These are phyloP conservation scores for Gilbertella persicaria DNA, from an alignment of 371 early-diverging fungal genomes.

Conservation along the genomic window DNA sequence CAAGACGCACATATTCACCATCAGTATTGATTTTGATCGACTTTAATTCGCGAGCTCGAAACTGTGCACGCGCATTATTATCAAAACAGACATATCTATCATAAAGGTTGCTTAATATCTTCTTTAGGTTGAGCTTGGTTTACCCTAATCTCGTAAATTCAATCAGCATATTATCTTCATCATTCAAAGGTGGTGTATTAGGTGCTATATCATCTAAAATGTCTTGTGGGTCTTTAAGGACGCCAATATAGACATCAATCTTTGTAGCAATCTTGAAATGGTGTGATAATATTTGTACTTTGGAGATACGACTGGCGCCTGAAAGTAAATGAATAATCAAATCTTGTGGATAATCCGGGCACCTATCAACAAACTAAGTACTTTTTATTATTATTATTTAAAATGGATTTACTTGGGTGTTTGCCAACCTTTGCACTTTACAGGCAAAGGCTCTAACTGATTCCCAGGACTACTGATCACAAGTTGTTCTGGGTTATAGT, in stretches of 20 bases:
- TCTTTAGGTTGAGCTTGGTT: not conserved
- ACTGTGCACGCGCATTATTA: slow-evolving; percentile 47
- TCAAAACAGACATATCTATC: slow-evolving; percentile 47
- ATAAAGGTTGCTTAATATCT: too few relatives aligned
- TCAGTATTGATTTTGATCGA: slow-evolving; percentile 75
- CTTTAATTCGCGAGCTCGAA: slow-evolving; percentile 68
- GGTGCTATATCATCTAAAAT: slow-evolving; percentile 20
- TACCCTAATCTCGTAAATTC: slow-evolving; percentile 45
- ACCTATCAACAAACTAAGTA: too few relatives aligned
- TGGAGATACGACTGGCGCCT: slow-evolving; percentile 64
- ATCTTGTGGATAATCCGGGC: slow-evolving; percentile 73
- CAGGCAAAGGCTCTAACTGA: slow-evolving; percentile 23
- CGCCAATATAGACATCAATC: slow-evolving; percentile 69
- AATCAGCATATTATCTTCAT: slow-evolving; percentile 36
- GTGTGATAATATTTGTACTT: slow-evolving; percentile 75
- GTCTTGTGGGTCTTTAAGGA: slow-evolving; percentile 32
- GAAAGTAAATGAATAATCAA: slow-evolving; percentile 62
- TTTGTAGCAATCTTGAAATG: slow-evolving; percentile 84
- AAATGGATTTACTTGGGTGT: slow-evolving; percentile 42
- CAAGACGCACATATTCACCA: slow-evolving; percentile 71
- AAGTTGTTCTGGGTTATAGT: slow-evolving; percentile 40
- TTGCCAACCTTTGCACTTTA: slow-evolving; percentile 50
- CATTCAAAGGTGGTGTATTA: slow-evolving; percentile 19
- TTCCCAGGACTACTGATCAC: slow-evolving; percentile 39
- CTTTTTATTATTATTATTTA: not conserved